Conservation (phyloP, 2,329 filamentous ascomycete genomes). For the Aspergillus spinulosporus region DNA sequence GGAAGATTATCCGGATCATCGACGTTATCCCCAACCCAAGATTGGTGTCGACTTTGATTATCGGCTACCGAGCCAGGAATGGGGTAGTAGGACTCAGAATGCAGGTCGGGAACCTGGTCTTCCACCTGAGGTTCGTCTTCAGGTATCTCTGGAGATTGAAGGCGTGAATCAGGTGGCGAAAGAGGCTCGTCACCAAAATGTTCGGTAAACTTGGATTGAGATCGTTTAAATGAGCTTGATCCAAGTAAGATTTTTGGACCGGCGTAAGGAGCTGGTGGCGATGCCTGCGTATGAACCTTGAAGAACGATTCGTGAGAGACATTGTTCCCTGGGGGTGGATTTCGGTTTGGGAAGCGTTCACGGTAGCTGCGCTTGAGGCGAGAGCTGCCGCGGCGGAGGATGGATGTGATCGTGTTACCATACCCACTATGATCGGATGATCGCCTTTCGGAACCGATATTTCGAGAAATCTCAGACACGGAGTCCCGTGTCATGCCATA, state of each 20-base stretch:
- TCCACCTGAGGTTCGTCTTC: slow-evolving; percentile 24
- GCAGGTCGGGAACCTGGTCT: slow-evolving; percentile 15
- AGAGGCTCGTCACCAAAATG: slow-evolving; percentile 83
- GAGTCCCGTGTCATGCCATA: slow-evolving; percentile 53
- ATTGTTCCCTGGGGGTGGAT: slow-evolving; percentile 85
- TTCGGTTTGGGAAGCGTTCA: slow-evolving; percentile 50
- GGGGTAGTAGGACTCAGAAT: slow-evolving; percentile 23
- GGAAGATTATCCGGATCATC: slow-evolving; percentile 50
- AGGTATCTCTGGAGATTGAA: slow-evolving; percentile 72
- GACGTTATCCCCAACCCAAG: slow-evolving; percentile 46
- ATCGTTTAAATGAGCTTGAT: slow-evolving; percentile 68
- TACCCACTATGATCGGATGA: slow-evolving; percentile 55
- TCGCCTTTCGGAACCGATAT: slow-evolving; percentile 54
- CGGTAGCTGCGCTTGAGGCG: slow-evolving; percentile 57
- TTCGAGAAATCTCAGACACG: slow-evolving; percentile 54
- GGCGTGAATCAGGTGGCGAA: slow-evolving; percentile 79
- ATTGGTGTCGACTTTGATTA: slow-evolving; percentile 36
- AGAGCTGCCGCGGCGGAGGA: slow-evolving; percentile 69
- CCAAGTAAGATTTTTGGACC: slow-evolving; percentile 47
- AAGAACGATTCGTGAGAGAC: slow-evolving; percentile 85
- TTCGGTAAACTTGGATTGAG: slow-evolving; percentile 87
- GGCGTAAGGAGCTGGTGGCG: slow-evolving; percentile 42
- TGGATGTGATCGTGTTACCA: slow-evolving; percentile 63
- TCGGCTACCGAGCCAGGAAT: slow-evolving; percentile 30
- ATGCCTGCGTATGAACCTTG: slow-evolving; percentile 53